Base-by-base conservation (phyloP, 1,284 basidiomycete genomes). In the Ganoderma resinaceum region DNA sequence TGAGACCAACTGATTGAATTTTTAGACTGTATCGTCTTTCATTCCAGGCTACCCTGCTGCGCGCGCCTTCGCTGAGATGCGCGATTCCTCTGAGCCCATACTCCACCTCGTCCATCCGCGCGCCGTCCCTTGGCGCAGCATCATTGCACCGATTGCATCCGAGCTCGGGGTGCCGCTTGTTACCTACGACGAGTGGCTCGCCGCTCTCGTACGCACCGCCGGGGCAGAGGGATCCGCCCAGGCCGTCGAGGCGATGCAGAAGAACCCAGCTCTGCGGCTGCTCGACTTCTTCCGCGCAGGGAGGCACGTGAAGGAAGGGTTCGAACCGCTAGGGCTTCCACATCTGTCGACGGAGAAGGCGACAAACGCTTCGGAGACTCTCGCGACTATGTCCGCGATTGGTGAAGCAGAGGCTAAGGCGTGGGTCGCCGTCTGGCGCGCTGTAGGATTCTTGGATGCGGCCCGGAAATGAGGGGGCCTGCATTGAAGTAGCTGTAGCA, bases 41-140 rank as follows among this genome's bases (percentile, higher is more conserved):
- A 68, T 79, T 26, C 74, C 72, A 1, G 46, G 66, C 2, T 70
- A 75, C 37, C 61, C 68, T 4, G 75, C 76, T 0, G 73, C 76
- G 1, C 58, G 57, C 0, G 72, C 70, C 0, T 58, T 77, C 42
- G 46, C 71, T 2, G 76, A 77, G 37, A 73, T 75, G 70, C 69
- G 72, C 23, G 49, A 62, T 14, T 61, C 73, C 9, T 42, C 70
- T 7, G 52, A 59, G 5, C 57, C 60, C 1, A 55, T 77, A 20
- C 66, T 72, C 29, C 64, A 68, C 42, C 62, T 71, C 43, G 70
- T 67, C 38, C 69, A 73, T 49, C 66, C 70, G 16, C 63, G 60
- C 14, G 67, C 72, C 11, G 69, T 70, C 33, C 16, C 65, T 2
- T 73, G 72, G 72, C 61, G 57, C n/a, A 52, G 55, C 2, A 38